phyloP scores from a whole-genome alignment of 2,329 filamentous ascomycete genomes.

The Pyricularia pennisetigena region DNA sequence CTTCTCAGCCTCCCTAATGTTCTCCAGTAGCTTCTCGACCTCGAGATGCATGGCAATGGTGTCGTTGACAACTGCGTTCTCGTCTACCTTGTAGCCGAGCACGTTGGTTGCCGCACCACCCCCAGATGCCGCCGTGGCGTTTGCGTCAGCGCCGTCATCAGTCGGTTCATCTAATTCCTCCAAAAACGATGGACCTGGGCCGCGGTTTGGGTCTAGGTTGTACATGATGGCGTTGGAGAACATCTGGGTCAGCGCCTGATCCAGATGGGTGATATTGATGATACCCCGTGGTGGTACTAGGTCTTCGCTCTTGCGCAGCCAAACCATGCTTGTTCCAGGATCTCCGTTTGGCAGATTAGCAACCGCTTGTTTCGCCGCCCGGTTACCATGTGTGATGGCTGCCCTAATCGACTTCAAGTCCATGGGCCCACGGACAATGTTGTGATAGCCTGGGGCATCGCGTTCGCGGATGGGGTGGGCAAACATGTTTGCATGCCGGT shows the following conservation, averaged over 20 bases:
- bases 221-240: constrained; percentile 99
- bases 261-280: constrained; percentile 85
- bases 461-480: constrained; percentile 64
- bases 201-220: constrained; percentile 71
- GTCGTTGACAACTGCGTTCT: constrained; percentile 81
- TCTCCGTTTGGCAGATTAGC: constrained; percentile 51
- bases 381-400: constrained; percentile 64
- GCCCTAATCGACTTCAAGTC: constrained; percentile 71
- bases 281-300: constrained; percentile 80
- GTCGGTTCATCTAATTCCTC: constrained; percentile 24
- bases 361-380: constrained; percentile 51
- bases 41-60: constrained; percentile 84
- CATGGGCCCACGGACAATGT: constrained; percentile 64
- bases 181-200: constrained; percentile 54
- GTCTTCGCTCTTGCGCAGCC: constrained; percentile 63
- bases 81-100: constrained; percentile 58
- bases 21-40: constrained; percentile 68
- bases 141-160: constrained; percentile 14
- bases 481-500: constrained; percentile 73
- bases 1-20: constrained; percentile 66
- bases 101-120: constrained; percentile 30
- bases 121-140: constrained; percentile 18
- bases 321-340: constrained; percentile 43
- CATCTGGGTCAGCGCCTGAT: constrained; percentile 91
- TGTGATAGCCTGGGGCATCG: constrained; percentile 66